These are phyloP conservation scores for Aspergillus sp. DNA, from an alignment of 2,329 filamentous ascomycete species.

Conservation along the genomic window DNA sequence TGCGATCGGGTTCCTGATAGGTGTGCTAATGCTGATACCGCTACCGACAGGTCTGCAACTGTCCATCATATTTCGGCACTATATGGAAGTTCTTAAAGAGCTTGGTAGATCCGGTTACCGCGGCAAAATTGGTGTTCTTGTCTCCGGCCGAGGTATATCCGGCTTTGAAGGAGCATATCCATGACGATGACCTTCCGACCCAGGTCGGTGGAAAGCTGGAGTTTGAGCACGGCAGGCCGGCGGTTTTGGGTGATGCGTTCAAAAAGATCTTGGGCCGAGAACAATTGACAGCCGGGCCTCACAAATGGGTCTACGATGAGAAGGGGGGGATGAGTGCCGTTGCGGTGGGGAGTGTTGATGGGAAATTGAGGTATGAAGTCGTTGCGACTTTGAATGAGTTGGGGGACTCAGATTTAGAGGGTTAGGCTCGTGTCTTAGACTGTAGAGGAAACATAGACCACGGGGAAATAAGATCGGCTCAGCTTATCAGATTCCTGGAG, in stretches of 20 bases:
- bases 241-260: slow-evolving; percentile 15
- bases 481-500: too few relatives aligned
- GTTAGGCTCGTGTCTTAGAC: not conserved
- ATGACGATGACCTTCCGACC: slow-evolving; percentile 20
- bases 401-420: not conserved
- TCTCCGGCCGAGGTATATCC: slow-evolving; percentile 13
- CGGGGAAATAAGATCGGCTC: too few relatives aligned
- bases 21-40: not conserved
- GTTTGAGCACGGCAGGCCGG: slow-evolving; percentile 22
- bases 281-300: slow-evolving; percentile 10
- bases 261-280: slow-evolving; percentile 7
- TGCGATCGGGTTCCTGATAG: not conserved
- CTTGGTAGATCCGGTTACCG: slow-evolving; percentile 26
- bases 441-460: not conserved
- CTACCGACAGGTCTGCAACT: slow-evolving; percentile 23
- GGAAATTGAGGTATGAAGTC: slow-evolving; percentile 5
- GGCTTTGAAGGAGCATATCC: slow-evolving; percentile 15
- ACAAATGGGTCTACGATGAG: slow-evolving; percentile 19
- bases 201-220: slow-evolving; percentile 19
- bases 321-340: slow-evolving; percentile 12
- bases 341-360: slow-evolving; percentile 20
- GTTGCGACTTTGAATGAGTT: slow-evolving; percentile 6
- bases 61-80: slow-evolving; percentile 21
- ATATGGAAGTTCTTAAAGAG: slow-evolving; percentile 26
- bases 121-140: slow-evolving; percentile 24